Percentiles rank a stretch among this genome's conserved stretches.
phyloP scores from a whole-genome alignment of 108 stramenopile genomes.

The Asterionellopsis glacialis region DNA sequence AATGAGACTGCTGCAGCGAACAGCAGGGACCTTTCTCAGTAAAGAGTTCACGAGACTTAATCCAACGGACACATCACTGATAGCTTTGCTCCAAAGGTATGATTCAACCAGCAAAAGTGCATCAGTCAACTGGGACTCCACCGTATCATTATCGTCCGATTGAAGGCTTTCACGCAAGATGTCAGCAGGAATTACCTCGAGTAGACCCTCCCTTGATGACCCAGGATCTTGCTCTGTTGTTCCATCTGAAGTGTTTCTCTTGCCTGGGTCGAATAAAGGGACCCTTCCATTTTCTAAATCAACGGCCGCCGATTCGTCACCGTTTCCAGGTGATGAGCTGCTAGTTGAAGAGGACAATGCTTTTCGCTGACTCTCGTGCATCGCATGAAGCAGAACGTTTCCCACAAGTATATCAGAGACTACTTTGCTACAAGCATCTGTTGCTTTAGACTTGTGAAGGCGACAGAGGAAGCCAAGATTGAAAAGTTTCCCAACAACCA shows the following conservation, averaged over 20 bases:
- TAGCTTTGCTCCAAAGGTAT: conserved; percentile 40
- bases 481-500: conserved; percentile 11
- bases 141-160: not conserved
- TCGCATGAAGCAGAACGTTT: conserved; percentile 10
- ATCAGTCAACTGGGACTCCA: too few relatives aligned
- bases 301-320: too few relatives aligned
- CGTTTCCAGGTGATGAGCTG: too few relatives aligned
- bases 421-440: conserved; percentile 14
- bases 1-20: conserved; percentile 15
- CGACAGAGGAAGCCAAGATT: conserved; percentile 16
- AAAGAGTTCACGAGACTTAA: conserved; percentile 13
- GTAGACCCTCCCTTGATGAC: conserved; percentile 4
- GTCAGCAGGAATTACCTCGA: conserved; percentile 19
- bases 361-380: not conserved
- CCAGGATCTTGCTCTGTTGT: not conserved
- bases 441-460: not conserved
- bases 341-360: not conserved
- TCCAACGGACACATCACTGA: conserved; percentile 25
- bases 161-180: conserved; percentile 1
- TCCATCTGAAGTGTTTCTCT: not conserved
- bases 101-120: conserved; percentile 30
- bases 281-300: too few relatives aligned
- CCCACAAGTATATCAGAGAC: conserved; percentile 4
- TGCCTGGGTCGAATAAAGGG: not conserved
- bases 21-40: conserved; percentile 16